Base-by-base conservation (phyloP, 805 yeast species). In the Wickerhamomyces bisporus region DNA sequence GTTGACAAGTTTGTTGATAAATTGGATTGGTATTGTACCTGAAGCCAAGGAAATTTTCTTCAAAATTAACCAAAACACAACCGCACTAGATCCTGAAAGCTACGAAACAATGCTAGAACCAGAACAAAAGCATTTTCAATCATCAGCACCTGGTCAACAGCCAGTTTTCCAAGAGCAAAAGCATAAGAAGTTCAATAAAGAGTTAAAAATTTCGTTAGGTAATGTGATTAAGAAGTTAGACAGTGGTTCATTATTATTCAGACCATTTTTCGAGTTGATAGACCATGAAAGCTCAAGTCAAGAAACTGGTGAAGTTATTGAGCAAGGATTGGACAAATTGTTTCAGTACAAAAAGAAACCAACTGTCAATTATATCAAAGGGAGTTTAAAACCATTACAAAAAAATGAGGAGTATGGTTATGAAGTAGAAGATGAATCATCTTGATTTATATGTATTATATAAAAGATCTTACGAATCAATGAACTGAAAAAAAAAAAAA, bases 41-140 rank as follows among this genome's bases (percentile, higher is more conserved):
- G 85, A 77, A 36, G 87, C 88, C 0, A 66, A 79, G 43, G 72
- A 69, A 30, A 50, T 82, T 5, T 81, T 74, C 47, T 77, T 76
- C 43, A 49, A 43, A 38, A 47, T 65, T 20, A 64, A 62, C 26
- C 41, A 42, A 12, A 44, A 43, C 10, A 34, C 30, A 3, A 36
- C 39, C 17, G 39, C 38, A 12, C 29, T 35, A 9, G 42, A 36
- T 2, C 11, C 26, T 15, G 32, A 30, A 4, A 34, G 33, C 3
- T 18, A 35, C 3, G 17, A 27, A 17, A 6, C 23, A 5, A 18
- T 23, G 18, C 12, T 11, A 20, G 24, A 15, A 17, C 11, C 7
- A 17, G 23, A n/a, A 27, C 6, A 7, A 15, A 6, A 12, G 6
- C n/a, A 21, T 10, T n/a, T 6, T 23, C 19, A 23, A 6, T 8